A percentile compares a stretch with the other conserved stretches of the same genome.
phyloP scores from a whole-genome alignment of 2,329 filamentous ascomycete species.

The Microsporum ferrugineum region DNA sequence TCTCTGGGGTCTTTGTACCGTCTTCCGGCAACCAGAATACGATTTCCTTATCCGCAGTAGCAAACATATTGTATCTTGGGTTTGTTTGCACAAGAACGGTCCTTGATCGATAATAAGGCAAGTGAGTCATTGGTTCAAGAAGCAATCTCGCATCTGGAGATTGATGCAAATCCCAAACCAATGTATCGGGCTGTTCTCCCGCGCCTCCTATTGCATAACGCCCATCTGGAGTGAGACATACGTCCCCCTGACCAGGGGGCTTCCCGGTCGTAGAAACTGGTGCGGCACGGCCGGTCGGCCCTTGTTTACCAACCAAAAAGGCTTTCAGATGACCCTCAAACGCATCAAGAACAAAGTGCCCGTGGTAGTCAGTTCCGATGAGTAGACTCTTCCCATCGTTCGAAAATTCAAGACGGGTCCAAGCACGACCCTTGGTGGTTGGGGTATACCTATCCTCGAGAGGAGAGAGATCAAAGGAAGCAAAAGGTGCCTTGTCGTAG shows the following conservation, averaged over 20 bases:
- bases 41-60: constrained; percentile 75
- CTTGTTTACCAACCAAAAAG: constrained; percentile 47
- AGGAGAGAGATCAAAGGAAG: constrained; percentile 62
- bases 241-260: constrained; percentile 54
- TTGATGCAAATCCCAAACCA: constrained; percentile 73
- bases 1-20: constrained; percentile 23
- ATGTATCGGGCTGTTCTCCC: constrained; percentile 54
- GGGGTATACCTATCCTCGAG: constrained; percentile 45
- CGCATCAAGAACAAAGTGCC: constrained; percentile 87
- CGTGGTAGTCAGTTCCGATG: constrained; percentile 68
- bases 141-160: constrained; percentile 45
- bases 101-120: constrained; percentile 42
- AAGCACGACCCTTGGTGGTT: constrained; percentile 43
- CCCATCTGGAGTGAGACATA: constrained; percentile 81
- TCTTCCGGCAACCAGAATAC: constrained; percentile 68
- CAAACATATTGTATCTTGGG: constrained; percentile 82
- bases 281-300: constrained; percentile 38
- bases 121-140: constrained; percentile 29
- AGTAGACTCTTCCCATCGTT: constrained; percentile 88
- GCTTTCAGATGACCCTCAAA: constrained; percentile 73
- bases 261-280: constrained; percentile 45
- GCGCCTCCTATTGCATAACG: constrained; percentile 77
- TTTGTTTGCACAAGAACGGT: constrained; percentile 42
- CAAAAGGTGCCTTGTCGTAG: constrained; percentile 83
- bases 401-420: constrained; percentile 89